phyloP scores from a whole-genome alignment of 257 asterid genomes.

The Salvia splendens region DNA sequence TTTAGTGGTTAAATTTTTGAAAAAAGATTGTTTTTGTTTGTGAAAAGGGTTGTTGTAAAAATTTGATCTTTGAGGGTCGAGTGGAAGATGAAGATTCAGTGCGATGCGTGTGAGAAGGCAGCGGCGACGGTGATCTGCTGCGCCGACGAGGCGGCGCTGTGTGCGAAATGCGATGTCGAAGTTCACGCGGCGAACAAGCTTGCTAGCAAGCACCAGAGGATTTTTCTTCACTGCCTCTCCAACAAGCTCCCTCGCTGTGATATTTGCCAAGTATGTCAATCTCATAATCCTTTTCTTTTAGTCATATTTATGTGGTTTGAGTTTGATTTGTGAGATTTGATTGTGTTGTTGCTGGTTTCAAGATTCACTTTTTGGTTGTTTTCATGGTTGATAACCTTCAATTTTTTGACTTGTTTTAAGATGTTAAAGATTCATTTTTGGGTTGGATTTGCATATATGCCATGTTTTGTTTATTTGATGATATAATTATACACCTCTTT shows the following conservation, averaged over 20 bases:
- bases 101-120: slow-evolving; percentile 97
- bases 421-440: not conserved
- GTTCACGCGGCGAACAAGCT: slow-evolving; percentile 95
- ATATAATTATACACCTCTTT: no score
- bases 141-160: slow-evolving; percentile 97
- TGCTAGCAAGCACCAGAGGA: slow-evolving; percentile 96
- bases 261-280: slow-evolving; percentile 73
- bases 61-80: slow-evolving; percentile 9
- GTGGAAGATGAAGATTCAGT: slow-evolving; percentile 82
- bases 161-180: slow-evolving; percentile 78
- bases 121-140: slow-evolving; percentile 94
- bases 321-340: not conserved
- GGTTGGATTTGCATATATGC: not conserved
- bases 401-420: not conserved
- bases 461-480: no score
- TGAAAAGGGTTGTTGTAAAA: slow-evolving; percentile 23
- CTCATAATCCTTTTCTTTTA: no score
- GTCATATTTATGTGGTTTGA: not conserved
- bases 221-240: slow-evolving; percentile 76
- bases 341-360: not conserved
- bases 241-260: slow-evolving; percentile 92
- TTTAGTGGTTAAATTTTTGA: slow-evolving; percentile 21
- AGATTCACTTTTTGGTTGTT: not conserved
- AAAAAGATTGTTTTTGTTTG: not conserved
- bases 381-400: no score